Evolutionary conservation across 345 rosid genomes (phyloP), one percentile per base, ranked within the genome.

Genomic region (Linum trigynum): DNA sequence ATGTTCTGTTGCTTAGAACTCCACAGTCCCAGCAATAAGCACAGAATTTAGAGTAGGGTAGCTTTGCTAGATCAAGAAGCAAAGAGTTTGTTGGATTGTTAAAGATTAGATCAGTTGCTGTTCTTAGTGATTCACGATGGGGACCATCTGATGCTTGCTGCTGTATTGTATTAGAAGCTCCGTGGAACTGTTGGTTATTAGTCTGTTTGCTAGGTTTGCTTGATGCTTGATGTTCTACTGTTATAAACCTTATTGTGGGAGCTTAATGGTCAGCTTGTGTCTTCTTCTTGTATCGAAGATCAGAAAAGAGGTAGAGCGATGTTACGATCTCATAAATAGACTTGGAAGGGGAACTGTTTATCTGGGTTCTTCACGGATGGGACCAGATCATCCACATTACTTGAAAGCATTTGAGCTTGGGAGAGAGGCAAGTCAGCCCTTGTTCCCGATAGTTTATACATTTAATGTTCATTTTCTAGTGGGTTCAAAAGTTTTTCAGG

Each of bases 281-380:
- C 65, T 72, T 66, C 36, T 66, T 71, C 61, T 72, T 66, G 32
- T 23, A 0, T 16, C n/a, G 66, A 81, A 92, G 98, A 88, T 92
- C 67, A 87, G 82, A 77, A 87, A 83, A 74, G 98, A 89, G 80
- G 82, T 89, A 40, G 79, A 71, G 48, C 70, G 63, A 42, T 92
- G 98, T 77, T 92, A 87, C 57, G 82, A 84, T 50, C 90, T 92
- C 65, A 71, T 86, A 77, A 80, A 66, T 53, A 79, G 84, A 67
- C 85, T 89, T 5, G 96, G 98, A 62, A 83, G 91, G 71, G 98
- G 98, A 63, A 86, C 84, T 62, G 70, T 87, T 56, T 92, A 92
- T 75, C 75, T 92, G 75, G 97, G 98, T 66, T 92, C 96, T 15
- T 82, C 97, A 1, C 83, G 98, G 72, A 83, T 85, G 85, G 90